Evolutionary conservation across 164 flowering plant species (phyloP).

Genomic region (Tetracentron sinense): DNA sequence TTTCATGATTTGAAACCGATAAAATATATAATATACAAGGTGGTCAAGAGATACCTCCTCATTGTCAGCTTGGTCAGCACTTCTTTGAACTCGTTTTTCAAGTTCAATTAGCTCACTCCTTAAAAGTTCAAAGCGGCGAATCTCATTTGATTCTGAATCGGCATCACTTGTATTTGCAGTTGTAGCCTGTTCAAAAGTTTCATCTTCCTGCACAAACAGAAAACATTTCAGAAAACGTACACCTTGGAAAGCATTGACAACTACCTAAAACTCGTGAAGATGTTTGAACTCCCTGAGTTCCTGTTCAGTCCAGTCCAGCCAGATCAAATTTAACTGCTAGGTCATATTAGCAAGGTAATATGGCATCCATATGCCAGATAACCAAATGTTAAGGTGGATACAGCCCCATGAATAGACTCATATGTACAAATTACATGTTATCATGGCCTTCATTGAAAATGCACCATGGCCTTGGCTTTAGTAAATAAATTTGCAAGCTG

Average conservation of each 20-base stretch:
- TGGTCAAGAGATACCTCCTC: conserved; percentile 52
- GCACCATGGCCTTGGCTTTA: too few species aligned
- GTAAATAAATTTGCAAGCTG: too few species aligned
- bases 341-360: background rate
- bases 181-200: conserved; percentile 18
- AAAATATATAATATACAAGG: conserved; percentile 3
- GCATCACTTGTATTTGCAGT: conserved; percentile 19
- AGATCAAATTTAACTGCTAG: background rate
- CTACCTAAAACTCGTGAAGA: background rate
- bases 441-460: too few species aligned
- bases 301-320: background rate
- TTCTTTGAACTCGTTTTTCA: conserved; percentile 84
- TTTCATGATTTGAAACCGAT: too few species aligned
- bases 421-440: background rate
- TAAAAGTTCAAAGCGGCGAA: conserved; percentile 72
- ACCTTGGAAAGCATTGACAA: conserved; percentile 6
- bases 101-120: conserved; percentile 83
- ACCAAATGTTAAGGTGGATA: background rate
- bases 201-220: conserved; percentile 45
- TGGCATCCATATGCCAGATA: background rate
- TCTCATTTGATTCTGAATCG: conserved; percentile 55
- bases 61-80: conserved; percentile 48
- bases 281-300: background rate
- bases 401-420: background rate
- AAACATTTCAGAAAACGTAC: conserved; percentile 1